A percentile compares a stretch with the other conserved stretches of the same genome.
Conservation (phyloP, 1,284 basidiomycete species). For the Boletus subluridellus region DNA sequence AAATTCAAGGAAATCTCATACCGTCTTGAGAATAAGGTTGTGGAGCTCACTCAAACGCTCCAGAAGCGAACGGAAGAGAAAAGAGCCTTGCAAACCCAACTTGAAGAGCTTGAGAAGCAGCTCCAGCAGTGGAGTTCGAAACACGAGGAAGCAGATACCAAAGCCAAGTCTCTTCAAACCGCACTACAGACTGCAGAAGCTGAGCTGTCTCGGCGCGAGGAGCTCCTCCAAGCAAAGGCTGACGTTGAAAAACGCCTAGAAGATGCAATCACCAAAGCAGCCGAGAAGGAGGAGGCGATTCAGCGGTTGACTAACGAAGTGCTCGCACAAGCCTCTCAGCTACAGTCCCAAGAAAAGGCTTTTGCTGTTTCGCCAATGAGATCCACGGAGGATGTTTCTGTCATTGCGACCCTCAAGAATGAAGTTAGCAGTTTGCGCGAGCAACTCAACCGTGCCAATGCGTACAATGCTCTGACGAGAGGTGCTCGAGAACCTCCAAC, state of each 20-base stretch:
- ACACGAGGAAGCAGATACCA: constrained; percentile 85
- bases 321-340: constrained; percentile 65
- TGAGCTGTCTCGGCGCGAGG: constrained; percentile 73
- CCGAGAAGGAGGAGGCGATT: constrained; percentile 85
- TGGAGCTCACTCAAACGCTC: constrained; percentile 95
- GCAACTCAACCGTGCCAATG: constrained; percentile 92
- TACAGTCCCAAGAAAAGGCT: constrained; percentile 77
- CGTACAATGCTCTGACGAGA: constrained; percentile 79
- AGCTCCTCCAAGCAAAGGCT: constrained; percentile 72
- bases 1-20: constrained; percentile 99
- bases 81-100: constrained; percentile 76
- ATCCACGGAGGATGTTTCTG: constrained; percentile 76
- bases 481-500: constrained; percentile 69
- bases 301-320: constrained; percentile 79
- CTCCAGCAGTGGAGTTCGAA: constrained; percentile 81
- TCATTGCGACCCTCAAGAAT: constrained; percentile 85
- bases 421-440: constrained; percentile 91
- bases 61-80: constrained; percentile 92
- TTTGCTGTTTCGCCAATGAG: constrained; percentile 59
- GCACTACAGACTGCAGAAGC: constrained; percentile 73
- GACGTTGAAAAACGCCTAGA: constrained; percentile 83
- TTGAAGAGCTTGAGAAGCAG: constrained; percentile 81
- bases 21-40: constrained; percentile 97
- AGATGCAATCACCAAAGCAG: constrained; percentile 69
- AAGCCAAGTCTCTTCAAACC: constrained; percentile 70